Evolutionary conservation across 495 filamentous ascomycete species (phyloP).

Genomic region (Apiosordaria backusii): DNA sequence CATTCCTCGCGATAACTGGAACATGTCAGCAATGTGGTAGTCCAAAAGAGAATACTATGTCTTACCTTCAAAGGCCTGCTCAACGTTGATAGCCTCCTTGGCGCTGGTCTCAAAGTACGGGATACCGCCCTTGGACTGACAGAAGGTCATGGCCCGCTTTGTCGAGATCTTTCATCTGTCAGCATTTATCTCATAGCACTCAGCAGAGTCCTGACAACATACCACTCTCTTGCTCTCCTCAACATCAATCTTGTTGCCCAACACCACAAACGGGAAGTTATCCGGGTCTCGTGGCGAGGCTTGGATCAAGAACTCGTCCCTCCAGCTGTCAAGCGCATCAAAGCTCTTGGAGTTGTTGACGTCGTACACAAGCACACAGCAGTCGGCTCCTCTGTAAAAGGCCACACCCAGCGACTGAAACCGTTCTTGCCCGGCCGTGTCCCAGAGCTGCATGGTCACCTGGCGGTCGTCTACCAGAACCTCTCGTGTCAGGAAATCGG

Average conservation of each 20-base stretch:
- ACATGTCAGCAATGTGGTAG: slow-evolving; percentile 21
- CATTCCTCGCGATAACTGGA: slow-evolving; percentile 92
- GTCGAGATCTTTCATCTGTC: slow-evolving; percentile 64
- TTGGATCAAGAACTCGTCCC: slow-evolving; percentile 98
- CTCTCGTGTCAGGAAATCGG: slow-evolving; percentile 98
- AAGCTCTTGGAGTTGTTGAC: slow-evolving; percentile 99
- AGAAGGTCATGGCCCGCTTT: slow-evolving; percentile 95
- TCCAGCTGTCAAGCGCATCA: slow-evolving; percentile 96
- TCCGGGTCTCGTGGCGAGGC: slow-evolving; percentile 94
- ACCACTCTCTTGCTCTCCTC: slow-evolving; percentile 95
- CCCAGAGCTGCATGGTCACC: slow-evolving; percentile 99
- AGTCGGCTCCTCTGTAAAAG: slow-evolving; percentile 97
- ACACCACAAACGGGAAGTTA: slow-evolving; percentile 95
- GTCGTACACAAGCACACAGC: slow-evolving; percentile 97
- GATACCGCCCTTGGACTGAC: slow-evolving; percentile 93
- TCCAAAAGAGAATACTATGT: neutral
- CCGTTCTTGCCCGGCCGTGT: slow-evolving; percentile 95
- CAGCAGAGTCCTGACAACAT: slow-evolving; percentile 23
- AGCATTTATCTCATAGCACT: slow-evolving; percentile 10
- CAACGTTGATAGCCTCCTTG: slow-evolving; percentile 97
- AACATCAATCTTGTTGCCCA: slow-evolving; percentile 99
- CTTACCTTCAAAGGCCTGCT: slow-evolving; percentile 96
- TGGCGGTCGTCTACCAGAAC: slow-evolving; percentile 94
- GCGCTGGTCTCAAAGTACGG: slow-evolving; percentile 99
- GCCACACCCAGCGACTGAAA: slow-evolving; percentile 97